Evolutionary conservation across 345 rosid species (phyloP), one percentile per base, ranked within the genome.

Genomic region (Hibiscus mutabilis): DNA sequence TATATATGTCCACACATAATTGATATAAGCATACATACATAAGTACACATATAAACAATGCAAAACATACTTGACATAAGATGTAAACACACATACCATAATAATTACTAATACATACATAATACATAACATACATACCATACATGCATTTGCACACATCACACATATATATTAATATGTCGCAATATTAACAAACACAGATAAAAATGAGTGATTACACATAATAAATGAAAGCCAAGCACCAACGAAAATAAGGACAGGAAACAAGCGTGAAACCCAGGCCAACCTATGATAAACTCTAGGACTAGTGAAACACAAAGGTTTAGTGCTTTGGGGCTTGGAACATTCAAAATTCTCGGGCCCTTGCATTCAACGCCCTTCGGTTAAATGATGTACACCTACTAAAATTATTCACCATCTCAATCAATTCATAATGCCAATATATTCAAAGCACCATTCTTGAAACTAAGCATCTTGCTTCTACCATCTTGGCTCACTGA

Each of bases 241-340:
- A 4, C 92, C 94, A 1, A 83, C 55, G n/a, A 85, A 80, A 42
- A 84, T 72, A 76, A 87, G 81, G 52, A 83, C 73, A 14, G 63
- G 84, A 77, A 85, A 83, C 84, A 87, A 79, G 27, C 75, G 84
- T 0, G 86, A 82, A 29, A 82, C 75, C 66, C 80, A 85, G 60
- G 74, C 77, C 51, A 63, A 74, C 63, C 84, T 74, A 63, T 22
- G 79, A 66, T 22, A 75, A 2, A 67, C 65, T 27, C 78, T 75
- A 10, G 86, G 79, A 60, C 81, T 84, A n/a, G 66, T 9, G 61
- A 57, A 57, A 22, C 70, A 72, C 74, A 66, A 14, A 24, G 69
- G 69, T 66, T 66, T 83, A 12, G 84, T 79, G 75, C 82, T 76
- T 79, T 78, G 24, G 91, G 86, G 75, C 86, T 84, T 44, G 79